Evolutionary conservation across 179 eudicot species (phyloP).

Genomic region (Nepenthes alata): DNA sequence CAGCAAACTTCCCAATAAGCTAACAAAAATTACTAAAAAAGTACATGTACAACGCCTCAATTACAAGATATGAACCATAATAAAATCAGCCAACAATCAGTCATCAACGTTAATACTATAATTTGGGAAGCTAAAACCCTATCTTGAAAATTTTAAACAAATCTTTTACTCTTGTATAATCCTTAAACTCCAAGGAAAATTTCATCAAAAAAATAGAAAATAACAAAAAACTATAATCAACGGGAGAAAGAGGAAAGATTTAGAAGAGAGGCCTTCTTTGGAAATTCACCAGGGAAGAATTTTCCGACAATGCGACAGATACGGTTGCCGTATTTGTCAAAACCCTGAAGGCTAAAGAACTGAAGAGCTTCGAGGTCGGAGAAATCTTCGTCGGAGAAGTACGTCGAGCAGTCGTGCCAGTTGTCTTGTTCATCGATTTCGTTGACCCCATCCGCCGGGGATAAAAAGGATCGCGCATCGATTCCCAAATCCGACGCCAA

Average conservation of each 20-base stretch:
- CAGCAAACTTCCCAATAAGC: no score
- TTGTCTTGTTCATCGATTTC: slow-evolving; percentile 18
- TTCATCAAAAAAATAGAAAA: no score
- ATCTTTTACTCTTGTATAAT: no score
- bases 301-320: slow-evolving; percentile 64
- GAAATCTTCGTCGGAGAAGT: slow-evolving; percentile 49
- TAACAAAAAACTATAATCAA: no score
- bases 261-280: background rate
- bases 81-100: no score
- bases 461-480: slow-evolving; percentile 64
- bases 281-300: slow-evolving; percentile 41
- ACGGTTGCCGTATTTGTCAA: slow-evolving; percentile 60
- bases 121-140: no score
- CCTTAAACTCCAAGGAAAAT: no score
- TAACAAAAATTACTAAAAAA: no score
- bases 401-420: slow-evolving; percentile 80
- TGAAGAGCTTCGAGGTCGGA: slow-evolving; percentile 68
- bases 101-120: no score
- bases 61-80: no score
- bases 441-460: slow-evolving; percentile 6
- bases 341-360: slow-evolving; percentile 51
- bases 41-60: no score
- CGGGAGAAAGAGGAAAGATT: background rate
- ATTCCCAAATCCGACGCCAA: slow-evolving; percentile 82
- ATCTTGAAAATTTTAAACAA: no score